A percentile compares a stretch with the other conserved stretches of the same genome.
phyloP scores from a whole-genome alignment of 208 protist genomes.

The Porcisia hertigi region DNA sequence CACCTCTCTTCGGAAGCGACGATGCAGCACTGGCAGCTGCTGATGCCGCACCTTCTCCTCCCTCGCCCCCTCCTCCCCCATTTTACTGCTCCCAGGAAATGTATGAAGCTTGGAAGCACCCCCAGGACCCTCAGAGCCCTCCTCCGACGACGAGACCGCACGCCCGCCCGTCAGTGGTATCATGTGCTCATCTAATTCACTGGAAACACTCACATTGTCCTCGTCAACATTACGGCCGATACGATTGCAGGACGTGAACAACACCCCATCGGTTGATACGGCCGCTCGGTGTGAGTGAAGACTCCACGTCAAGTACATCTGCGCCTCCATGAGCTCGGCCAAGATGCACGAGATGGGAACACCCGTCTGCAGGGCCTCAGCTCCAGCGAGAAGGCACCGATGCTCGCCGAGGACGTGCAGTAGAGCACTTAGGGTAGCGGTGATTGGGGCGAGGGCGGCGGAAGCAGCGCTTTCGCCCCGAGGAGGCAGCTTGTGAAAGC shows the following conservation, averaged over 20 bases:
- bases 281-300: background rate
- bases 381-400: constrained; percentile 22
- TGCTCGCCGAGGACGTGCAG: constrained; percentile 17
- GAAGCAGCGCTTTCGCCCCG: background rate
- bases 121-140: background rate
- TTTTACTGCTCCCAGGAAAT: too few relatives aligned
- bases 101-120: background rate
- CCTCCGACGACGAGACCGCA: background rate
- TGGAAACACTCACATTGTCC: too few relatives aligned
- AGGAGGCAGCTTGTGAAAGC: background rate
- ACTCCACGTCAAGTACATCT: constrained; percentile 18
- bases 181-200: too few relatives aligned
- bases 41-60: background rate
- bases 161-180: background rate
- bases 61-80: background rate
- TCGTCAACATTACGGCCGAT: background rate
- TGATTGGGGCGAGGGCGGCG: background rate
- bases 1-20: constrained; percentile 5
- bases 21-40: background rate
- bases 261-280: background rate
- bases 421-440: constrained; percentile 9
- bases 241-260: background rate
- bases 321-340: constrained; percentile 18
- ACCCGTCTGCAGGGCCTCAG: constrained; percentile 46
- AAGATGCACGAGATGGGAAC: constrained; percentile 36